Percentiles rank a stretch among this genome's conserved stretches.
phyloP scores from a whole-genome alignment of 768 basidiomycete species.

The Xerocomus brunneocitrinus region DNA sequence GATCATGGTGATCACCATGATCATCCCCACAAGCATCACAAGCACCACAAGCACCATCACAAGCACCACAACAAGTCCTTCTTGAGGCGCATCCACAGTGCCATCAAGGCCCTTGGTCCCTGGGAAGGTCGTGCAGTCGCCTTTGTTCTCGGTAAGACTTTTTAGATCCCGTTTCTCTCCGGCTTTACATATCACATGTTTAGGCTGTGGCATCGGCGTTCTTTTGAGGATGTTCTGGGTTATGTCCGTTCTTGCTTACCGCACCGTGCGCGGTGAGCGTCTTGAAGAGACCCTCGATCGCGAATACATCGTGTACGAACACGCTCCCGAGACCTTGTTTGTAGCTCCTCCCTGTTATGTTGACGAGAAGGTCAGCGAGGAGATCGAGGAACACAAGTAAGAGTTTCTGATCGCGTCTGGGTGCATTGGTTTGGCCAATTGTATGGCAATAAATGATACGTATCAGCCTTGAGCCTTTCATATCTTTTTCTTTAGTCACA shows the following conservation, averaged over 20 bases:
- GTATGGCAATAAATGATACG: background rate
- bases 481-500: slow-evolving; percentile 6
- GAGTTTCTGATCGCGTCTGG: background rate
- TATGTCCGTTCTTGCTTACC: slow-evolving; percentile 55
- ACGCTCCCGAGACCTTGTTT: slow-evolving; percentile 43
- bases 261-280: slow-evolving; percentile 46
- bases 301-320: slow-evolving; percentile 42
- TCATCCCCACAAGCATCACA: slow-evolving; percentile 16
- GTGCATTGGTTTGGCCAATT: background rate
- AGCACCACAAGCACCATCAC: slow-evolving; percentile 12
- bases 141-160: slow-evolving; percentile 68
- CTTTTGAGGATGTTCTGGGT: slow-evolving; percentile 80
- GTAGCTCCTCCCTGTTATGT: slow-evolving; percentile 56
- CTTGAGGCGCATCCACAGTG: slow-evolving; percentile 55
- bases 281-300: slow-evolving; percentile 39
- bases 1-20: slow-evolving; percentile 3
- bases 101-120: slow-evolving; percentile 65
- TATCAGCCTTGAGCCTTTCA: background rate
- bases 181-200: background rate
- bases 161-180: background rate
- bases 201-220: slow-evolving; percentile 83
- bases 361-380: slow-evolving; percentile 46
- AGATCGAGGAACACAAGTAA: slow-evolving; percentile 18
- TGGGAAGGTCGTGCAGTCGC: slow-evolving; percentile 84
- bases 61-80: slow-evolving; percentile 38